Percentiles rank a stretch among this genome's conserved stretches.
Conservation (phyloP, 2,329 filamentous ascomycete species). For the Phaeosphaeriaceae sp. region DNA sequence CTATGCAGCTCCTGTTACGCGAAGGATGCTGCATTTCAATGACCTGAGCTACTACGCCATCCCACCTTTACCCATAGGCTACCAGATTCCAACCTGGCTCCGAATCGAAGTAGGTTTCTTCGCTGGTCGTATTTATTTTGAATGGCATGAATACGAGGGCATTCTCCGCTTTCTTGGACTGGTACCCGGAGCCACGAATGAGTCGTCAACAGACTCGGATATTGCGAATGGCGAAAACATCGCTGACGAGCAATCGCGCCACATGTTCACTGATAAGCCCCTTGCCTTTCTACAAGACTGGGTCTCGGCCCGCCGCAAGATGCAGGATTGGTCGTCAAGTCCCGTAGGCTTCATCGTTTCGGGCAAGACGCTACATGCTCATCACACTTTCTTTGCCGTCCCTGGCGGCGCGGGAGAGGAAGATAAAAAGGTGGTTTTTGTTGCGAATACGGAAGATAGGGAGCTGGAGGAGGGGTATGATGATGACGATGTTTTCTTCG, state of each 20-base stretch:
- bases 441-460: not conserved
- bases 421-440: not conserved
- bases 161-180: constrained; percentile 18
- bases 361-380: constrained; percentile 55
- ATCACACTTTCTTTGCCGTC: constrained; percentile 60
- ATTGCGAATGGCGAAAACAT: constrained; percentile 4
- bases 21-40: constrained; percentile 66
- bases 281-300: constrained; percentile 59
- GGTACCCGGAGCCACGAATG: not conserved
- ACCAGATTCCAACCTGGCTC: constrained; percentile 60
- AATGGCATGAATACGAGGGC: constrained; percentile 53
- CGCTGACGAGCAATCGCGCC: constrained; percentile 3
- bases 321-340: constrained; percentile 64
- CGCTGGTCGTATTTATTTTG: constrained; percentile 66
- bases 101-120: constrained; percentile 65
- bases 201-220: no score
- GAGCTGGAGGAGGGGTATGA: no score
- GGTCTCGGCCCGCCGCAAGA: constrained; percentile 60
- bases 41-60: constrained; percentile 59
- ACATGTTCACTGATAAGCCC: constrained; percentile 31
- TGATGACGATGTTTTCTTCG: no score
- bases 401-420: not conserved
- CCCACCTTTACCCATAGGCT: constrained; percentile 53
- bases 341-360: constrained; percentile 65
- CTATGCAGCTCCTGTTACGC: constrained; percentile 67